Conservation (phyloP, 768 basidiomycete species). For the Panellus pusillus region DNA sequence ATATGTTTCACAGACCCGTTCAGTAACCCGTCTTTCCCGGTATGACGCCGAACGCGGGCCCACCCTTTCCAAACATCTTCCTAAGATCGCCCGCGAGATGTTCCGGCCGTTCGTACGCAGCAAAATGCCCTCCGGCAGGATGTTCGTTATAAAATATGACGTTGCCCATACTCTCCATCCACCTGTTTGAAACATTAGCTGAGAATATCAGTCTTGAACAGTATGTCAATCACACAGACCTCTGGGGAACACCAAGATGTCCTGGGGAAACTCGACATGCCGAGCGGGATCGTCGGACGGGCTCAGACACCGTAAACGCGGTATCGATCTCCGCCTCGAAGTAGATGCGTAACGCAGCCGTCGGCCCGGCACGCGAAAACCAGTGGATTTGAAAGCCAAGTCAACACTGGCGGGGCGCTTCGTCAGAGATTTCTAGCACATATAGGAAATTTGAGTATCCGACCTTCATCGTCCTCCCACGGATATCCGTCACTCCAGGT, state of each 20-base stretch:
- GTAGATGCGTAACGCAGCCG: too few species aligned
- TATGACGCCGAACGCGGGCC: constrained; percentile 31
- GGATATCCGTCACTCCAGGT: constrained; percentile 5
- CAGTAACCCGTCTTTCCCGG: background rate
- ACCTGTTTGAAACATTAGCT: background rate
- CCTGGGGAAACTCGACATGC: constrained; percentile 4
- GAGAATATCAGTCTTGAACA: background rate
- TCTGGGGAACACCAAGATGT: constrained; percentile 1
- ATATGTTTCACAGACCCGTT: too few species aligned
- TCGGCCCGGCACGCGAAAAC: too few species aligned
- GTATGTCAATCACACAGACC: background rate
- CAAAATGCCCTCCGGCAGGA: constrained; percentile 40
- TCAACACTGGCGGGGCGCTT: too few species aligned
- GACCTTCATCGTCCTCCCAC: constrained; percentile 12
- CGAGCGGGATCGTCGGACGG: constrained; percentile 9
- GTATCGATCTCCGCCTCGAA: background rate
- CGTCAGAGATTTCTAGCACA: too few species aligned
- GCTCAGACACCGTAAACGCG: background rate
- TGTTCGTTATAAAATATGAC: constrained; percentile 4
- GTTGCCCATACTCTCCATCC: constrained; percentile 5
- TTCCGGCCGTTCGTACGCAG: constrained; percentile 35
- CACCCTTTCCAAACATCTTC: constrained; percentile 40
- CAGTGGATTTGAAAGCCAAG: background rate
- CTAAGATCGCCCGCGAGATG: constrained; percentile 34
- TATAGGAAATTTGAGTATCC: background rate